Evolutionary conservation across 1,139 yeast species (phyloP), one percentile per base, ranked within the genome.

Genomic region (Magnusiomyces paraingens): DNA sequence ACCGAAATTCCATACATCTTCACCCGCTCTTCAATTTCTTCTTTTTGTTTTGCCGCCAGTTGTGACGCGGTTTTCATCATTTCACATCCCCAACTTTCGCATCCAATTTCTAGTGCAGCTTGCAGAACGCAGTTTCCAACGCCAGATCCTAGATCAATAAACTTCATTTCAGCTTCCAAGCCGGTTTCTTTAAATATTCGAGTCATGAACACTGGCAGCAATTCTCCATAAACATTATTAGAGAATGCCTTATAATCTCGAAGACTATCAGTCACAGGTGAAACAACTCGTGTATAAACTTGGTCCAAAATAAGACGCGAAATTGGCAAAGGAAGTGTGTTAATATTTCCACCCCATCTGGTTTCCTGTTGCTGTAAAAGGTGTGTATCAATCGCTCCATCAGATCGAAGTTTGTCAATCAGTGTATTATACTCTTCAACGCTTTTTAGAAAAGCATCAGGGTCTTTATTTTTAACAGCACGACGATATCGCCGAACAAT

Each of bases 41-140:
- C 62, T 29, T 74, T 70, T 66, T 91, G 97, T 40, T 73, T 60
- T 45, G 73, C 75, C 0, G 95, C 86, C 49, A 90, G 72, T 10
- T 74, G 72, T 3, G 93, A 84, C 0, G 97, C 95, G 61, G 84
- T 84, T 35, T 78, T 78, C 95, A 89, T 90, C 47, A 91, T 77
- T 66, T 91, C 98, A 69, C 94, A 87, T 0, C 98, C 98, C 64
- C 88, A 89, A 67, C 95, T 83, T 51, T 74, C 74, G 56, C 91
- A 87, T 0, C 96, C 96, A 66, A 81, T 83, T 63, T 90, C 96
- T 32, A 90, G 70, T 0, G 96, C 90, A 0, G 96, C 95, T 67
- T 90, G 97, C 51, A 90, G 77, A 0, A 87, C 85, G 53, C 96
- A 88, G 65, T 90, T 90, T 0, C 96, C 98, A 3, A 91, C 97